Percentiles rank a stretch among this genome's conserved stretches.
Conservation (phyloP, 192 early-diverging fungal genomes). For the Coemansia sp. region DNA sequence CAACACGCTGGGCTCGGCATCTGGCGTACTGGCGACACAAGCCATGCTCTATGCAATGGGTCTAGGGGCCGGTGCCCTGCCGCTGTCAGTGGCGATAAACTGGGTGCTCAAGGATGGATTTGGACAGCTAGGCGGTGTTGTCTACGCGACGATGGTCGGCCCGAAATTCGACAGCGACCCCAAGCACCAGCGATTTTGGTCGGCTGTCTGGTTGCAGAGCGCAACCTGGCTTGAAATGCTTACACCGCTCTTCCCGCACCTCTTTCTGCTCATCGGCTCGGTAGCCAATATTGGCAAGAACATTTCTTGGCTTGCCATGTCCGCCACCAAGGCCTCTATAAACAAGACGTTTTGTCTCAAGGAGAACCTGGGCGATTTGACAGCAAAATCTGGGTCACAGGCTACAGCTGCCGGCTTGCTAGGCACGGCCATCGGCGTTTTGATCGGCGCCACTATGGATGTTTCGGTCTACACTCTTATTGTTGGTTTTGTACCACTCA, state of each 20-base stretch:
- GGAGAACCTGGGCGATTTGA: slow-evolving; percentile 84
- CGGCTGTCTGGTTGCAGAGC: slow-evolving; percentile 66
- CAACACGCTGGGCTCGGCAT: slow-evolving; percentile 74
- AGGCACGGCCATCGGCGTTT: slow-evolving; percentile 60
- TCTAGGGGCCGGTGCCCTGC: slow-evolving; percentile 70
- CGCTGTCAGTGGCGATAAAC: slow-evolving; percentile 80
- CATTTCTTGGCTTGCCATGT: slow-evolving; percentile 80
- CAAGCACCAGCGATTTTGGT: slow-evolving; percentile 78
- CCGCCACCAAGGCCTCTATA: slow-evolving; percentile 79
- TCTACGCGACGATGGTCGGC: slow-evolving; percentile 74
- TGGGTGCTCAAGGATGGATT: slow-evolving; percentile 93
- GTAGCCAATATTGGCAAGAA: slow-evolving; percentile 85
- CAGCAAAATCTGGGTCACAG: slow-evolving; percentile 81
- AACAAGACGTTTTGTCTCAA: slow-evolving; percentile 68
- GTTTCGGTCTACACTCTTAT: slow-evolving; percentile 38
- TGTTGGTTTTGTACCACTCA: slow-evolving; percentile 68
- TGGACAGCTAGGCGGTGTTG: slow-evolving; percentile 79
- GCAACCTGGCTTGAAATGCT: slow-evolving; percentile 76
- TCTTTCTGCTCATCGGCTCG: slow-evolving; percentile 72
- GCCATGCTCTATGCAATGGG: slow-evolving; percentile 84
- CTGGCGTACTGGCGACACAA: slow-evolving; percentile 79
- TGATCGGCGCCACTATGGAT: slow-evolving; percentile 39
- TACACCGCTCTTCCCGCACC: slow-evolving; percentile 73
- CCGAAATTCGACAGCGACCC: slow-evolving; percentile 80
- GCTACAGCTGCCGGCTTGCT: slow-evolving; percentile 76